Evolutionary conservation across 2,329 filamentous ascomycete species (phyloP).

Genomic region (Ascochyta lentis): DNA sequence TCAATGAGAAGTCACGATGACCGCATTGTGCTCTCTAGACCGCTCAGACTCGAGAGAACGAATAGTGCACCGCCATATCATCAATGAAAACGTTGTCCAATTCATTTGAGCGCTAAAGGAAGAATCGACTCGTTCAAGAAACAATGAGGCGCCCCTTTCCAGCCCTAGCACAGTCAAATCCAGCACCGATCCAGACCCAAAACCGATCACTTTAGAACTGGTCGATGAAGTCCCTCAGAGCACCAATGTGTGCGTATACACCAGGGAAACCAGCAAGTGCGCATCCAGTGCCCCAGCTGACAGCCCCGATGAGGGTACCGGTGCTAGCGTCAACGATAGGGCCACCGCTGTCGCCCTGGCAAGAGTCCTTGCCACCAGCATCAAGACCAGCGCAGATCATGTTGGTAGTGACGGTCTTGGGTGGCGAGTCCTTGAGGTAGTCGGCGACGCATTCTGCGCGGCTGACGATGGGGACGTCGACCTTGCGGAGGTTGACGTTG

Average conservation of each 20-base stretch:
- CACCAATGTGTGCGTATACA: conserved; percentile 30
- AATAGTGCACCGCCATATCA: too few relatives aligned
- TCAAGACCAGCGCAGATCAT: conserved; percentile 34
- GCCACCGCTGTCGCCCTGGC: conserved; percentile 39
- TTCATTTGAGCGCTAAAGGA: too few relatives aligned
- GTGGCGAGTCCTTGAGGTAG: conserved; percentile 15
- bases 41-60: too few relatives aligned
- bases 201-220: neutral
- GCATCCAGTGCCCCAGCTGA: conserved; percentile 36
- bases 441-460: conserved; percentile 26
- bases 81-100: too few relatives aligned
- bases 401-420: conserved; percentile 5
- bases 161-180: too few relatives aligned
- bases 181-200: too few relatives aligned
- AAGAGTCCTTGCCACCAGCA: conserved; percentile 35
- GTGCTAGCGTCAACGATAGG: conserved; percentile 27
- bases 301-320: conserved; percentile 21
- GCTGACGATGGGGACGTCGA: conserved; percentile 33
- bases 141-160: too few relatives aligned
- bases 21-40: too few relatives aligned
- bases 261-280: conserved; percentile 28
- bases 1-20: too few relatives aligned
- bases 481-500: conserved; percentile 27
- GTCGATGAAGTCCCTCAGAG: conserved; percentile 2
- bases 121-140: too few relatives aligned